These are phyloP conservation scores for Fusarium transvaalense DNA, from an alignment of 2,329 filamentous ascomycete species.

Conservation along the genomic window DNA sequence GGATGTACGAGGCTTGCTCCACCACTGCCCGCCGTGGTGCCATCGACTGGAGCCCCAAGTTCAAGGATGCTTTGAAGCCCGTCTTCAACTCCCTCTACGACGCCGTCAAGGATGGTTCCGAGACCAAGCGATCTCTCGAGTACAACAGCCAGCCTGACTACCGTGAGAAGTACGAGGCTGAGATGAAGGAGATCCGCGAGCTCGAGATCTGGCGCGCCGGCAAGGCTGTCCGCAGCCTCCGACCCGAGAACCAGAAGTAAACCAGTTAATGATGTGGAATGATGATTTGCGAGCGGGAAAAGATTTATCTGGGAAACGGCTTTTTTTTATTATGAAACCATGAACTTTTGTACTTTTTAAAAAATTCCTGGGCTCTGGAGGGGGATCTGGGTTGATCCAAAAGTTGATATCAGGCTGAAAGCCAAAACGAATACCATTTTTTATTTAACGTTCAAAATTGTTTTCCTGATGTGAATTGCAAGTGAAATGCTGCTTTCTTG, in stretches of 20 bases:
- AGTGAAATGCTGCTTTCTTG: neutral
- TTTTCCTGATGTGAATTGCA: neutral
- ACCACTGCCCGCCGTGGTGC: conserved; percentile 98
- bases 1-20: conserved; percentile 99
- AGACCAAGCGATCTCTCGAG: conserved; percentile 96
- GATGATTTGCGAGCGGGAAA: conserved; percentile 27
- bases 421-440: conserved; percentile 45
- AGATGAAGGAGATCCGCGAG: conserved; percentile 98
- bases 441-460: conserved; percentile 12
- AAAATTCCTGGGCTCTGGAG: conserved; percentile 41
- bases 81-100: conserved; percentile 98
- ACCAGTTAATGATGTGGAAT: conserved; percentile 33
- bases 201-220: conserved; percentile 99
- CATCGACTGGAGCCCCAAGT: conserved; percentile 97
- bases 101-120: conserved; percentile 87
- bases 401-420: conserved; percentile 46
- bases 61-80: conserved; percentile 99
- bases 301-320: conserved; percentile 39
- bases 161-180: conserved; percentile 95
- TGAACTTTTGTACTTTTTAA: conserved; percentile 47
- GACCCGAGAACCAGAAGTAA: conserved; percentile 89
- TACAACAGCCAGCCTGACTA: conserved; percentile 98
- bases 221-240: conserved; percentile 92
- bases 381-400: conserved; percentile 46
- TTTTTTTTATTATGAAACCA: conserved; percentile 39